A percentile compares a stretch with the other conserved stretches of the same genome.
phyloP scores from a whole-genome alignment of 495 filamentous ascomycete species.

The Xylaria castorea region DNA sequence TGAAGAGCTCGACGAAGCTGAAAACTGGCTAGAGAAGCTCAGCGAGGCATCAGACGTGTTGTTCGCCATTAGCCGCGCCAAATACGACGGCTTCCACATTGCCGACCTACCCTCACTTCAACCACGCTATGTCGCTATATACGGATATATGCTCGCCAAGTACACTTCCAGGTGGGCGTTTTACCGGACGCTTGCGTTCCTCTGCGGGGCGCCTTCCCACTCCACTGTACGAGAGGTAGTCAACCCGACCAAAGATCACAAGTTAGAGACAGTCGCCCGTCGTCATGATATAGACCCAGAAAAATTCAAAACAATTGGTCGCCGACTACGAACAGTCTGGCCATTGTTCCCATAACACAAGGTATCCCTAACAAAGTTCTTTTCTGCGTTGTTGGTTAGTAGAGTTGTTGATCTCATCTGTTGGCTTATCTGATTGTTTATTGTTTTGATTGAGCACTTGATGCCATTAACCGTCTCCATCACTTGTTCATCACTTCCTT shows the following conservation, averaged over 20 bases:
- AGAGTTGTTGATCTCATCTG: no score
- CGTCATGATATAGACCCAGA: conserved; percentile 52
- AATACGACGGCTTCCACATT: conserved; percentile 23
- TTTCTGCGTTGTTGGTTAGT: no score
- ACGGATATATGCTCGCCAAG: conserved; percentile 60
- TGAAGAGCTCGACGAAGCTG: conserved; percentile 47
- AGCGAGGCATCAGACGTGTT: conserved; percentile 63
- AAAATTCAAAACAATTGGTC: conserved; percentile 47
- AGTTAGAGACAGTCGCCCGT: conserved; percentile 53
- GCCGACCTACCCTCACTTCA: conserved; percentile 38
- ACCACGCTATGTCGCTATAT: conserved; percentile 41
- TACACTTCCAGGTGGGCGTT: conserved; percentile 59
- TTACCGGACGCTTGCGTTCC: conserved; percentile 50
- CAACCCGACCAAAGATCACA: conserved; percentile 56
- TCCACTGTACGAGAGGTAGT: conserved; percentile 54
- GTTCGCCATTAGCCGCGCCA: conserved; percentile 56
- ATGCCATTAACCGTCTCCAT: no score
- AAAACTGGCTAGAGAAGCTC: conserved; percentile 46
- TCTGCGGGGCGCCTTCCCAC: conserved; percentile 44
- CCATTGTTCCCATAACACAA: conserved; percentile 42
- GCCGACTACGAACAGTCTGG: conserved; percentile 49
- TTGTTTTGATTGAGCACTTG: no score
- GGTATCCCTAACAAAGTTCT: no score
- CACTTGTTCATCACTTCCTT: no score
- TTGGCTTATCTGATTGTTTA: no score